Percentiles rank a stretch among this genome's conserved stretches.
phyloP scores from a whole-genome alignment of 83 land plant genomes.

The Picea mariana region DNA sequence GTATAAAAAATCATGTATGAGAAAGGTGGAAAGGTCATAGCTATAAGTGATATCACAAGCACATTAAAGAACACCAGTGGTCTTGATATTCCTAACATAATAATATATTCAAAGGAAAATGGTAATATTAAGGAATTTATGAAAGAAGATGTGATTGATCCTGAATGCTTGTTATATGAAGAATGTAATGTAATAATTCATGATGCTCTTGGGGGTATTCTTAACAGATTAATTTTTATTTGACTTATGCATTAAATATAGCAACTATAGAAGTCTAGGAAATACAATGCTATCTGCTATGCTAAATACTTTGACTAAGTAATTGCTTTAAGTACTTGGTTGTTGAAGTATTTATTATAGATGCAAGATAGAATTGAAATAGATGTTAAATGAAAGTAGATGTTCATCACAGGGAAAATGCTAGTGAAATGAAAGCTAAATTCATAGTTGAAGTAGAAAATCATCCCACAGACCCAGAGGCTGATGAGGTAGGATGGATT shows the following conservation, averaged over 20 bases:
- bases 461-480: conserved; percentile 94
- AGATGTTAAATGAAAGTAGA: not conserved
- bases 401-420: conserved; percentile 59
- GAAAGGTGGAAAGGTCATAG: conserved; percentile 68
- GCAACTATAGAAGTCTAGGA: not conserved
- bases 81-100: conserved; percentile 67
- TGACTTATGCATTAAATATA: not conserved
- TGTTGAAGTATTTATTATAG: not conserved
- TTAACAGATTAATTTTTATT: conserved; percentile 60
- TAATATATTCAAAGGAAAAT: conserved; percentile 38
- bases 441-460: conserved; percentile 91
- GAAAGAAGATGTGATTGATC: conserved; percentile 61
- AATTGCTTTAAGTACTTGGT: not conserved
- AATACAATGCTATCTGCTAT: not conserved
- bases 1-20: conserved; percentile 71
- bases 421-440: conserved; percentile 77
- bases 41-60: conserved; percentile 82
- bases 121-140: conserved; percentile 64
- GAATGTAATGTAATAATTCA: conserved; percentile 95
- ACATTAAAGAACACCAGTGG: conserved; percentile 74
- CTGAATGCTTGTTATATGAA: conserved; percentile 53
- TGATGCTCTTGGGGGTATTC: conserved; percentile 92
- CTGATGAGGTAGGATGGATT: conserved; percentile 70
- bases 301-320: not conserved
- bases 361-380: not conserved